Base-by-base conservation (phyloP, 495 filamentous ascomycete genomes). In the Trichoderma reesei region DNA sequence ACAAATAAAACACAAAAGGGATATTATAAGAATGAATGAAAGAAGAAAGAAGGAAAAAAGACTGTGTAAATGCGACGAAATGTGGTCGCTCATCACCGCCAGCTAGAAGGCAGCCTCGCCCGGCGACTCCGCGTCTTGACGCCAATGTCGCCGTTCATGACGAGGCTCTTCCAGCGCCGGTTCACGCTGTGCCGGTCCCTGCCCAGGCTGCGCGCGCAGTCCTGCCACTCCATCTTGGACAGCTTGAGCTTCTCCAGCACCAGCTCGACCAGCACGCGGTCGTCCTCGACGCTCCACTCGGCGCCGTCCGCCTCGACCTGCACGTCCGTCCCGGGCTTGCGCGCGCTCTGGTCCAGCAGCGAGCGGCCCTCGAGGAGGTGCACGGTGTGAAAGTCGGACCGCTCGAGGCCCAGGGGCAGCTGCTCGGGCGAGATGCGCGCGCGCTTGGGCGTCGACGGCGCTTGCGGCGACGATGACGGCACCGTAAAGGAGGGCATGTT, bases 211-310 rank as follows among this genome's bases (percentile, higher is more conserved):
- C 82, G 78, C 63, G 89, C 89, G 75, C 89, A 92, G 64, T 91
- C 88, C 59, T 90, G 86, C 90, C 88, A 91, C 64, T 92, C 88
- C 62, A 78, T 82, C 72, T 85, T 86, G 48, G 83, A 84, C 33
- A 92, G 83, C 66, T 83, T 83, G 60, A 91, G 81, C 70, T 90
- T 92, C 69, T 88, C 85, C 3, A 92, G 78, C 39, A 92, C 88
- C 36, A 90, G 75, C 69, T 90, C 84, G 33, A 92, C 83, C 5
- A 93, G 78, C 31, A 85, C 80, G 61, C 86, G 77, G 72, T 92
- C 89, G 67, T 91, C 86, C 60, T 87, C 84, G 5, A 80, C 76
- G 44, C 83, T 82, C 88, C 88, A 91, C 14, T 70, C 68, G 59
- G 77, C 69, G 33, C 79, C 78, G 62, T 84, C 76, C 1, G 73